A percentile compares a stretch with the other conserved stretches of the same genome.
phyloP scores from a whole-genome alignment of 2,329 filamentous ascomycete genomes.

The Dactylellina sp. region DNA sequence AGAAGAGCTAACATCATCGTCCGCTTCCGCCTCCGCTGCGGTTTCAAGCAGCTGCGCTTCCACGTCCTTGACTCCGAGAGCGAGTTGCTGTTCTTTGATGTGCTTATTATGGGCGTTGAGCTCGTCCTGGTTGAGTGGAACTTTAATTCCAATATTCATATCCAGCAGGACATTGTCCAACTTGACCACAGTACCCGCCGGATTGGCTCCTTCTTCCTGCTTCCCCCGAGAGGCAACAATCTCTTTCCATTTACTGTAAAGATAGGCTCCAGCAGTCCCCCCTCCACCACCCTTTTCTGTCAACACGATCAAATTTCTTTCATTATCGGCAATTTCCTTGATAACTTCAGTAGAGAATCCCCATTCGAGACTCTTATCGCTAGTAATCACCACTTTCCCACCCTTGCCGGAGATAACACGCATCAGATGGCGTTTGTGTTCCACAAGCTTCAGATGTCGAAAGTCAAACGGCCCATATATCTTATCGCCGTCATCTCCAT shows the following conservation, averaged over 20 bases:
- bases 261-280: constrained; percentile 75
- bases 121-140: constrained; percentile 79
- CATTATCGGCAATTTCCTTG: constrained; percentile 77
- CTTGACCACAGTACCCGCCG: constrained; percentile 41
- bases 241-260: constrained; percentile 85
- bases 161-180: constrained; percentile 70
- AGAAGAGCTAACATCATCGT: constrained; percentile 81
- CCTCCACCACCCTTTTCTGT: constrained; percentile 75
- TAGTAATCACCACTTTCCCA: constrained; percentile 86
- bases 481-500: constrained; percentile 64
- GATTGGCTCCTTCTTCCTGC: constrained; percentile 38
- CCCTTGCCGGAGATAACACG: constrained; percentile 71
- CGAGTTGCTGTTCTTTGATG: constrained; percentile 87
- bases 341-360: constrained; percentile 89
- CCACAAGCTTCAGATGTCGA: constrained; percentile 82
- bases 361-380: constrained; percentile 91
- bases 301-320: constrained; percentile 85
- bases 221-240: constrained; percentile 62
- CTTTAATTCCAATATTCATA: constrained; percentile 72
- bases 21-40: constrained; percentile 79
- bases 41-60: constrained; percentile 67
- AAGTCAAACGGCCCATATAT: constrained; percentile 85
- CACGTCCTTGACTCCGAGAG: constrained; percentile 76
- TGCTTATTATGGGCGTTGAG: constrained; percentile 88
- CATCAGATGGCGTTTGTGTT: constrained; percentile 82